Percentiles rank a stretch among this genome's conserved stretches.
phyloP scores from a whole-genome alignment of 495 filamentous ascomycete species.

The Penicillium lividum region DNA sequence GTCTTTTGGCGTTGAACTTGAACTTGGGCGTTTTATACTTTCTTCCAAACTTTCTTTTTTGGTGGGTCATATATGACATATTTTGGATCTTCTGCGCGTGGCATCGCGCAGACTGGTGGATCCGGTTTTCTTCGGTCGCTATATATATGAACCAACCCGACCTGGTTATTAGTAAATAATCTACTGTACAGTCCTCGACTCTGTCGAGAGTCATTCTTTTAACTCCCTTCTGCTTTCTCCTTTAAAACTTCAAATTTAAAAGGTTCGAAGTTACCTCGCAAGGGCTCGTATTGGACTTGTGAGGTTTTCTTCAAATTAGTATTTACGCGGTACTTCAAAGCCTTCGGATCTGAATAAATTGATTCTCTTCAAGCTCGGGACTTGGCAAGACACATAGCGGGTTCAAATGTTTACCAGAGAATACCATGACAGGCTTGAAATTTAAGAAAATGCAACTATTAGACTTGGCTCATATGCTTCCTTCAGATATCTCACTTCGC shows the following conservation, averaged over 20 bases:
- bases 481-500: conserved; percentile 60
- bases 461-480: conserved; percentile 46
- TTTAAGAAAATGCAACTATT: conserved; percentile 7
- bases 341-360: no score
- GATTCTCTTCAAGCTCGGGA: no score
- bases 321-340: no score
- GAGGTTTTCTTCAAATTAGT: no score
- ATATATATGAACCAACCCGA: conserved; percentile 23
- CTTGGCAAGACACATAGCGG: no score
- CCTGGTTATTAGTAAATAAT: conserved; percentile 24
- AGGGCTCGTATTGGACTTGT: no score
- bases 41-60: conserved; percentile 4
- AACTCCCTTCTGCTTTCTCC: no score
- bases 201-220: conserved; percentile 2
- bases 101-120: conserved; percentile 14
- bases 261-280: no score
- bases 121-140: conserved; percentile 8
- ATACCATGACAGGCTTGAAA: background rate
- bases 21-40: conserved; percentile 11
- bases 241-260: no score
- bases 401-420: background rate
- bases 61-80: background rate
- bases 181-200: conserved; percentile 24
- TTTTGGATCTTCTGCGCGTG: conserved; percentile 13
- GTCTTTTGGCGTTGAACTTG: conserved; percentile 3